These are phyloP conservation scores for Paragyromitra xinjiangensis DNA, from an alignment of 495 filamentous ascomycete species.

Conservation along the genomic window DNA sequence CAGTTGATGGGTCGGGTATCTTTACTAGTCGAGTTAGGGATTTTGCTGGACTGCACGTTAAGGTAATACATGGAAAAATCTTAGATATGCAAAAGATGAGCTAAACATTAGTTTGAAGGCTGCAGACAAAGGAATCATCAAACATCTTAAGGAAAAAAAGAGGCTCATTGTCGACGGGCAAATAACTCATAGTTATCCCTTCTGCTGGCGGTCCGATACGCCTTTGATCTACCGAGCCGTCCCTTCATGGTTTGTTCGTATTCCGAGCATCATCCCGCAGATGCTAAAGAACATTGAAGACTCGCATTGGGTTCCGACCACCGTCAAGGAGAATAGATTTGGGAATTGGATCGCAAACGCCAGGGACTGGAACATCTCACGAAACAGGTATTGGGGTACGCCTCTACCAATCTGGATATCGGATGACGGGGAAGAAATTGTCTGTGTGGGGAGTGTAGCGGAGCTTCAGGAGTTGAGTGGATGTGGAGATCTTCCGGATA, in stretches of 20 bases:
- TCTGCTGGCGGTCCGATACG: constrained; percentile 95
- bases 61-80: constrained; percentile 58
- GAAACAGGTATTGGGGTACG: constrained; percentile 97
- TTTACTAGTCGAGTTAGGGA: constrained; percentile 84
- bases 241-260: constrained; percentile 94
- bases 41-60: constrained; percentile 90
- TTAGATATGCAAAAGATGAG: neutral
- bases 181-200: constrained; percentile 92
- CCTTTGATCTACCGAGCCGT: constrained; percentile 95
- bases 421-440: constrained; percentile 83
- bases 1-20: constrained; percentile 80
- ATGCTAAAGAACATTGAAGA: constrained; percentile 90
- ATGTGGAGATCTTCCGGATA: constrained; percentile 85
- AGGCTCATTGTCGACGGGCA: constrained; percentile 88
- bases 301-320: constrained; percentile 92
- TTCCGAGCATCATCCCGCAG: constrained; percentile 81
- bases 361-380: constrained; percentile 96
- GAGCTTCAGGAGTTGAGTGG: constrained; percentile 90
- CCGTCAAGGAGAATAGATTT: constrained; percentile 93
- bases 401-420: constrained; percentile 93
- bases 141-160: constrained; percentile 80
- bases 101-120: constrained; percentile 59
- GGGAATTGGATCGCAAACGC: constrained; percentile 86
- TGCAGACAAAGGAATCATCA: constrained; percentile 94
- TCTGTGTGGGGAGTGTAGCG: constrained; percentile 85